Base-by-base conservation (phyloP, 345 rosid genomes). In the Dipteronia dyeriana region DNA sequence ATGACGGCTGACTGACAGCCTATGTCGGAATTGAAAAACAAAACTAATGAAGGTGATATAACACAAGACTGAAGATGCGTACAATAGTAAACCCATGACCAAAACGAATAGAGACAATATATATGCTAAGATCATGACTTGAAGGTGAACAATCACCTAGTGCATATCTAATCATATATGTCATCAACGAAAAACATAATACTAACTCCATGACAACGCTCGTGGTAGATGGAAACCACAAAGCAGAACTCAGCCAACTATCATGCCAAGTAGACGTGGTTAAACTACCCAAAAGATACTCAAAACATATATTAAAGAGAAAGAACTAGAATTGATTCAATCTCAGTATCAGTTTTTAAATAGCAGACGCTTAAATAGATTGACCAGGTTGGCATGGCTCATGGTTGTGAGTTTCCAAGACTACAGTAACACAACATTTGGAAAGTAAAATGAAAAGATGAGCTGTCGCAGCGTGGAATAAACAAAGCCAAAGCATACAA, bases 141-240 rank as follows among this genome's bases (percentile, higher is more conserved):
- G 66, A 62, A 62, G 31, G 66, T 62, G 66, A 62, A 62, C 49
- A 66, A 34, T 66, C 70, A 39, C n/a, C 10, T 34, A 34, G 25
- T 38, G 7, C 51, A n/a, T 66, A n/a, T 8, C 47, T 41, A 17
- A 66, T 34, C 26, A 22, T 59, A 59, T 59, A 59, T 19, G 20
- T 66, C n/a, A 63, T 13, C 39, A 26, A 29, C n/a, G 8, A 64
- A 64, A 64, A 64, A 16, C 2, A 29, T 64, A 31, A 25, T 63
- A 26, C 1, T 13, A 63, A 63, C 68, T 31, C 31, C 17, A 64
- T 31, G 20, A 64, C 26, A 1, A 2, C 43, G 34, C 43, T 64
- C 2, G 17, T 53, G 57, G 57, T 53, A 53, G 20, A 53, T 53
- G n/a, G 57, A 53, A 53, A 53, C 57, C 57, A 53, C 17, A 17